Evolutionary conservation across 441 rosid genomes (phyloP).

Genomic region (Adansonia gregorii): DNA sequence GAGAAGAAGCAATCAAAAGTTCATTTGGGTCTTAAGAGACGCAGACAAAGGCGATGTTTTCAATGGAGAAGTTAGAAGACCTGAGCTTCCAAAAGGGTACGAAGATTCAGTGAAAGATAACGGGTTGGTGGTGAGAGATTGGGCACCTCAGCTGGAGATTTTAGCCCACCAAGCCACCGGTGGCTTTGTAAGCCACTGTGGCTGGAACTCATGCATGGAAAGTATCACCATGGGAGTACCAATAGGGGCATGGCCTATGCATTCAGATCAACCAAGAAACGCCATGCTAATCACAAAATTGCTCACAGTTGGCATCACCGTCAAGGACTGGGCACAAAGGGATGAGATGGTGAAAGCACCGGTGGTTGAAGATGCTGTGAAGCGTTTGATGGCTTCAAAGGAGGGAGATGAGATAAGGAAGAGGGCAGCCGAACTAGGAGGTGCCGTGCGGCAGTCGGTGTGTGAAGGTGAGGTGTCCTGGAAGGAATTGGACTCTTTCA

Average conservation of each 20-base stretch:
- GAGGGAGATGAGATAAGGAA: constrained; percentile 54
- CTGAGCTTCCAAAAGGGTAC: constrained; percentile 44
- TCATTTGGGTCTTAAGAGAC: constrained; percentile 64
- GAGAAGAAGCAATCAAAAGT: constrained; percentile 50
- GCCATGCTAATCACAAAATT: constrained; percentile 41
- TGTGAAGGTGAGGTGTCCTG: constrained; percentile 48
- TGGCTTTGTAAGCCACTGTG: constrained; percentile 67
- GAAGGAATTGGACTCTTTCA: constrained; percentile 52
- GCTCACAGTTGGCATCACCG: constrained; percentile 43
- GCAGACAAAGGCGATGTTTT: constrained; percentile 58
- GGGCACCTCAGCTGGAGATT: constrained; percentile 67
- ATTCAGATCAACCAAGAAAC: constrained; percentile 65
- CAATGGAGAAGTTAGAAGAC: constrained; percentile 22
- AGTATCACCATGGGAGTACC: constrained; percentile 66
- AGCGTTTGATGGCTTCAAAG: constrained; percentile 45
- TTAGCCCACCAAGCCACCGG: constrained; percentile 51
- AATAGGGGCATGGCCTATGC: constrained; percentile 64
- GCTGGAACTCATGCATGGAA: constrained; percentile 75
- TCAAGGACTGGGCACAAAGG: constrained; percentile 40
- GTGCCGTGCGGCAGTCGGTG: constrained; percentile 32
- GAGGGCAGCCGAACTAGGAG: constrained; percentile 44
- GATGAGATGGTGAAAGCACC: constrained; percentile 34
- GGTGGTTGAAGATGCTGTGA: constrained; percentile 37
- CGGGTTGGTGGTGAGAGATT: constrained; percentile 53
- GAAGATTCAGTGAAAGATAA: constrained; percentile 40